Evolutionary conservation across 805 yeast genomes (phyloP).

Genomic region (Nematodospora valgi): DNA sequence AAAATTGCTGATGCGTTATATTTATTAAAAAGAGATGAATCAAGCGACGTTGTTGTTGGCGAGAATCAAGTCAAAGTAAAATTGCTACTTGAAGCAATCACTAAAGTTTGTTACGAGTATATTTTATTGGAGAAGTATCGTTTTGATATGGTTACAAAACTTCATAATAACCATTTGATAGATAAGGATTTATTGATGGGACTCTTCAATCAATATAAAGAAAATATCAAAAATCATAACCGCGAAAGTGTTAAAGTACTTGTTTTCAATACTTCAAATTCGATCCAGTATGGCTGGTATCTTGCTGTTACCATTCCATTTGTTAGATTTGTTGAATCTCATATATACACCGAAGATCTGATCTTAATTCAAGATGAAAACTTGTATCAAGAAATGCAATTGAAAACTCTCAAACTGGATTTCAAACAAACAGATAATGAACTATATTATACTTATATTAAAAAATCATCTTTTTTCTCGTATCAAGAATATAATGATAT

Average conservation of each 20-base stretch:
- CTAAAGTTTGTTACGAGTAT: slow-evolving; percentile 36
- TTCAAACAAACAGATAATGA: slow-evolving; percentile 21
- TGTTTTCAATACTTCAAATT: slow-evolving; percentile 28
- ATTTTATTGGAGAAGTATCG: slow-evolving; percentile 37
- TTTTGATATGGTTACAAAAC: slow-evolving; percentile 33
- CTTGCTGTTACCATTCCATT: slow-evolving; percentile 36
- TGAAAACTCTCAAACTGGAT: slow-evolving; percentile 11
- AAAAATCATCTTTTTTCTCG: slow-evolving; percentile 26
- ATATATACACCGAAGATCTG: slow-evolving; percentile 24
- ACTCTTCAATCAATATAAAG: slow-evolving; percentile 21
- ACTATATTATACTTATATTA: slow-evolving; percentile 19
- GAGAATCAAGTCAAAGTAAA: slow-evolving; percentile 12
- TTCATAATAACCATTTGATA: slow-evolving; percentile 29
- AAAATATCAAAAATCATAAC: slow-evolving; percentile 12
- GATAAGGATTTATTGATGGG: slow-evolving; percentile 20
- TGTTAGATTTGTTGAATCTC: slow-evolving; percentile 31
- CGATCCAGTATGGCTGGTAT: slow-evolving; percentile 37
- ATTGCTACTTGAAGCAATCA: slow-evolving; percentile 26
- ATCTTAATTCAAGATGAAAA: slow-evolving; percentile 15
- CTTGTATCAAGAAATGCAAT: slow-evolving; percentile 11
- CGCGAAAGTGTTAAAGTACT: slow-evolving; percentile 28
- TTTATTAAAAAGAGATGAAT: slow-evolving; percentile 24
- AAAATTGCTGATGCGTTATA: slow-evolving; percentile 25
- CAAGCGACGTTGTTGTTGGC: slow-evolving; percentile 17
- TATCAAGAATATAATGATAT: slow-evolving; percentile 23